phyloP scores from a whole-genome alignment of 2,329 filamentous ascomycete species.

The Acephala macrosclerotiorum region DNA sequence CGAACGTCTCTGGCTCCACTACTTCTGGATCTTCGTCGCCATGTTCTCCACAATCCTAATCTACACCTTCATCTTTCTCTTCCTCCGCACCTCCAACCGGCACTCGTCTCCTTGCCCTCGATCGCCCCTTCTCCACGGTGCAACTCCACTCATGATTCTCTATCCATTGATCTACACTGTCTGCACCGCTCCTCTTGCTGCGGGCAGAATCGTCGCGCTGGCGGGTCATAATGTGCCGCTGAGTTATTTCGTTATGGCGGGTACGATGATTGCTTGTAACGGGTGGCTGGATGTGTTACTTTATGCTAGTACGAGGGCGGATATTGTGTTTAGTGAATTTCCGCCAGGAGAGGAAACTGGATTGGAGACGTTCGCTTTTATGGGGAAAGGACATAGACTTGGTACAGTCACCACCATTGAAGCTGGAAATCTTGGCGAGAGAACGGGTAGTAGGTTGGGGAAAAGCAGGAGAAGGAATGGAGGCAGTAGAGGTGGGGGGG shows the following conservation, averaged over 20 bases:
- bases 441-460: neutral
- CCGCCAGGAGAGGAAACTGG: constrained; percentile 55
- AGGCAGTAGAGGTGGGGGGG: neutral
- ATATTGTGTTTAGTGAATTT: constrained; percentile 58
- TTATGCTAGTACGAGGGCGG: constrained; percentile 59
- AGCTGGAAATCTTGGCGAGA: constrained; percentile 11
- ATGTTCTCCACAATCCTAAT: constrained; percentile 58
- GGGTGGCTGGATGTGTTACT: constrained; percentile 62
- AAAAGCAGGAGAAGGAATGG: constrained; percentile 9
- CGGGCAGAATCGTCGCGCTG: constrained; percentile 70
- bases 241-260: constrained; percentile 64
- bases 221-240: constrained; percentile 58
- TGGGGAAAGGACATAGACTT: constrained; percentile 35
- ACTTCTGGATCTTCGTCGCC: constrained; percentile 67
- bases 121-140: constrained; percentile 24
- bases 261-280: constrained; percentile 63
- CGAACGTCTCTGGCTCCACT: constrained; percentile 67
- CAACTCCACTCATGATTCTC: constrained; percentile 62
- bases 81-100: constrained; percentile 20
- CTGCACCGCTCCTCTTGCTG: constrained; percentile 72
- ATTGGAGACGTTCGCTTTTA: constrained; percentile 55
- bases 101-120: neutral
- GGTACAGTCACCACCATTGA: constrained; percentile 21
- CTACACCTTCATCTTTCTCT: constrained; percentile 49
- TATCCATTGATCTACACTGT: constrained; percentile 74